Evolutionary conservation across 2,329 filamentous ascomycete species (phyloP), one percentile per base, ranked within the genome.

Genomic region (Berkeleyomyces basicola): DNA sequence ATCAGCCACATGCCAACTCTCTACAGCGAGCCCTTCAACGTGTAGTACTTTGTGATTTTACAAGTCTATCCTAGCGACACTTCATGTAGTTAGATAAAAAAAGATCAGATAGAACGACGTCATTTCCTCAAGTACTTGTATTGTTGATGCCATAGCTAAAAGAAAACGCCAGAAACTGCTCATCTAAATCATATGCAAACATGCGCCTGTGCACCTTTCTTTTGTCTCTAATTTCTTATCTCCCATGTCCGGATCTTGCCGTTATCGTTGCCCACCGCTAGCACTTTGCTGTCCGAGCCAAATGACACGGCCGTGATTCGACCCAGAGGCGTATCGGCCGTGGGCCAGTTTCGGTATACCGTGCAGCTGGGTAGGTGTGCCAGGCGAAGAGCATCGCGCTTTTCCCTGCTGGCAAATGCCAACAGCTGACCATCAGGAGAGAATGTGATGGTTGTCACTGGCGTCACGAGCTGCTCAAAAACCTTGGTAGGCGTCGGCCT

Each of bases 281-380:
- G 72, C 69, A 91, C 72, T 68, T 87, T 80, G 65, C 83, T 87
- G 66, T 79, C 77, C 4, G 76, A 78, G 23, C 81, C 80, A 71
- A 89, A 87, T 2, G 87, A 85, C 65, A 90, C 82, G 0, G 83
- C 79, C 1, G 88, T 88, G 67, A 97, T 84, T 64, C 90, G 80
- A 0, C 93, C 93, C 65, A 99, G 74, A 0, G 91, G 90, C 63
- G 93, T 99, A 71, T 87, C 85, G 66, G 84, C 82, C 61, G 92
- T 99, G 33, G 93, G 93, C 93, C 93, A 99, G 74, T 99, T 99
- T 69, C 86, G 84, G 78, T 93, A 99, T 23, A 97, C 89, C 1
- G 90, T 96, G 72, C 90, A 96, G 68, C 83, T 91, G 0, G 92
- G 91, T 67, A 99, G 75, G 73, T 99, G 93, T 40, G 92, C 90